Evolutionary conservation across 768 basidiomycete genomes (phyloP), one percentile per base, ranked within the genome.

Genomic region (Lactifluus piperatus): DNA sequence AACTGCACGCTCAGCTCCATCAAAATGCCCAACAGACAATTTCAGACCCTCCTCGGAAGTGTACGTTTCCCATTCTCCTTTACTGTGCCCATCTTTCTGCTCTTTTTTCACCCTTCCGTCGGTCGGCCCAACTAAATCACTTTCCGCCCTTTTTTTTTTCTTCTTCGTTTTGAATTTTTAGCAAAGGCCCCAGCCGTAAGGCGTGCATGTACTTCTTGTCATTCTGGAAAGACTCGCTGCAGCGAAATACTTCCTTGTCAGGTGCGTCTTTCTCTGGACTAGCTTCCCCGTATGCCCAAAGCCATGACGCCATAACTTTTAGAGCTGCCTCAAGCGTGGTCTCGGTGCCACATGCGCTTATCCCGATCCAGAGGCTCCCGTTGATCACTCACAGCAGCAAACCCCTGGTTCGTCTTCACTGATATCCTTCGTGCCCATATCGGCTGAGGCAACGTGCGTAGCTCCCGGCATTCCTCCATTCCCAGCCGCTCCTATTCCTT

Each of bases 301-400:
- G 36, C 49, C 43, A n/a, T 43, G 30, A 45, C 41, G n/a, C 34
- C 34, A 26, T 45, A 26, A 27, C 51, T 24, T 52, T 32, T 71
- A 90, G 88, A 88, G 84, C 70, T 91, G 88, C 67, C 77, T 91
- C 68, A 91, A 91, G 73, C 81, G 88, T 54, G 88, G 88, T 20
- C 76, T 89, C 54, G 88, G 85, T 27, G 71, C 77, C 2, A 70
- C 78, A 18, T 91, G 88, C 67, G 76, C 85, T 14, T 91, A 91
- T 69, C 88, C 88, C 24, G 88, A 90, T 71, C 86, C 87, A 36
- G 88, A 91, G 45, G 65, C 70, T 20, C 65, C 68, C 16, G 57
- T 63, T 51, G 56, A 59, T 54, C 47, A 51, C 30, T 50, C 60
- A 30, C 66, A 69, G 39, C 63, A 56, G 47, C 66, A 45, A 41